Base-by-base conservation (phyloP, 2,329 filamentous ascomycete species). In the Cryphonectria carpinicola region DNA sequence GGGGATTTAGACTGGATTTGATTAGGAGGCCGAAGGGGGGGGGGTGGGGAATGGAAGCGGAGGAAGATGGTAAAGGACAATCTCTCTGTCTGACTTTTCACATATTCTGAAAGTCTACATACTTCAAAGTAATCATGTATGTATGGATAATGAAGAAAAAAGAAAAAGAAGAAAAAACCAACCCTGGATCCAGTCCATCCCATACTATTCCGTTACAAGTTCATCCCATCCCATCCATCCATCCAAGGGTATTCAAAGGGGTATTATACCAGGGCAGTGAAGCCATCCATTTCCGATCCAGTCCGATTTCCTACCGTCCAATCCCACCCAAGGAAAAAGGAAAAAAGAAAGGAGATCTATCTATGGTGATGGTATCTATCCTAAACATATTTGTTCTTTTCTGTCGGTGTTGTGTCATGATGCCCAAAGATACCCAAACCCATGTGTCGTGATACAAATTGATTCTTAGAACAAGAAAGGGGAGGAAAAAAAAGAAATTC, bases 381-480 rank as follows among this genome's bases (percentile, higher is more conserved):
- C n/a, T 25, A n/a, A n/a, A 62, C 60, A n/a, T 62, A 10, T 60
- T 39, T 41, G 22, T 37, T 39, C 13, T 25, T 37, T 62, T 60
- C 17, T 35, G 56, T 49, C 46, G 54, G 54, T 58, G 25, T 58
- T 19, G 54, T 58, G 54, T 35, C 54, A 62, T 39, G 60, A 41
- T 49, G 8, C 11, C 32, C 37, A 14, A 64, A 46, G 10, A 46
- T 43, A 19, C 61, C 61, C 14, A 7, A 7, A 14, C 35, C 35
- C 32, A n/a, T 64, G 58, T 35, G 61, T 64, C 60, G 37, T 39
- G n/a, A 46, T 28, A 64, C 25, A 64, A 11, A 46, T 43, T 28
- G 41, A 46, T 41, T 46, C 19, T 39, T 39, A 11, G 22, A 28
- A 62, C 17, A 62, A 28, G 19, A 61, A 61, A 19, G 8, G 14